Percentiles rank a stretch among this genome's conserved stretches.
Evolutionary conservation across 768 basidiomycete genomes (phyloP).

Genomic region (Tulasnella calospora): DNA sequence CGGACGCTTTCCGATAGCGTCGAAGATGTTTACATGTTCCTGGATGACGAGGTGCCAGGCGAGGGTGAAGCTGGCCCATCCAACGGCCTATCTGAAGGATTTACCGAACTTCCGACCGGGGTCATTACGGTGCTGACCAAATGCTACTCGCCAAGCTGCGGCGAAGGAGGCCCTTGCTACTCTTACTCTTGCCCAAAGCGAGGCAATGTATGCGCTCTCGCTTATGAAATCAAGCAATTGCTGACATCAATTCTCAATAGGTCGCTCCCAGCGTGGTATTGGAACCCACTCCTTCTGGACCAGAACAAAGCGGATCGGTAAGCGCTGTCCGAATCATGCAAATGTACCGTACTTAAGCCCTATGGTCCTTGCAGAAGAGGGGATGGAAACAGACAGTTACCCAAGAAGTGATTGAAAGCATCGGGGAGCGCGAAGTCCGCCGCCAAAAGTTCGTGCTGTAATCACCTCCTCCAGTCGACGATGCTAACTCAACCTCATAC

Average conservation of each 20-base stretch:
- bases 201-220: conserved; percentile 24
- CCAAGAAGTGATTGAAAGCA: conserved; percentile 44
- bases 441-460: conserved; percentile 58
- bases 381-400: conserved; percentile 55
- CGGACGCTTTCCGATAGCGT: conserved; percentile 77
- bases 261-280: background rate
- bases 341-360: background rate
- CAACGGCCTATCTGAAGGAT: conserved; percentile 56
- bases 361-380: conserved; percentile 34
- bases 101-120: conserved; percentile 73
- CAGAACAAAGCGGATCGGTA: conserved; percentile 11
- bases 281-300: background rate
- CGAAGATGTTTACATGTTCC: conserved; percentile 90
- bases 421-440: conserved; percentile 72
- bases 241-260: background rate
- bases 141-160: conserved; percentile 86
- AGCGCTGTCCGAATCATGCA: background rate
- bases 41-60: conserved; percentile 52
- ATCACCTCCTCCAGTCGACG: background rate
- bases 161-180: conserved; percentile 75
- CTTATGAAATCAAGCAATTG: conserved; percentile 7
- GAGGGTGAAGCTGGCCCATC: conserved; percentile 33
- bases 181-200: conserved; percentile 57
- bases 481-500: background rate
- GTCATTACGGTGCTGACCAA: conserved; percentile 84